Evolutionary conservation across 169 alveolate genomes (phyloP), one percentile per base, ranked within the genome.

Genomic region (Neospora caninum): DNA sequence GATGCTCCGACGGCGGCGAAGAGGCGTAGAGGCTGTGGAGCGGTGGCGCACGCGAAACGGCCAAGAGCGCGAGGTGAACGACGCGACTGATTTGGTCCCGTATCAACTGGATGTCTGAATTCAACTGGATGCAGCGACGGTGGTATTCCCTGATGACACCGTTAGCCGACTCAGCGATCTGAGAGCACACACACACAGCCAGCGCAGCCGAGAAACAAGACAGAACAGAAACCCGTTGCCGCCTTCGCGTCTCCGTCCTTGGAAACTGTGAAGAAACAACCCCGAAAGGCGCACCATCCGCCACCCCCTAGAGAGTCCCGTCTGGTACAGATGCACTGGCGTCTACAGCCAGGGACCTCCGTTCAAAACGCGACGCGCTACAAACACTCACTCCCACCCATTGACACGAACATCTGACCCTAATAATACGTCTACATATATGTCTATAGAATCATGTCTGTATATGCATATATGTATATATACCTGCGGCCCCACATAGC

Each of bases 121-220:
- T 92, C 89, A 92, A 88, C n/a, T 64, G 83, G n/a, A 92, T 34
- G 69, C 95, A 92, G 42, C 88, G 88, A 18, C 84, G 92, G 82
- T 92, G 95, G 69, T 92, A 92, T 36, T 49, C 80, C 41, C n/a
- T 64, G 42, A 92, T 39, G 36, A 86, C 69, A 29, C 91, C 49
- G 41, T 86, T 42, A 34, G 92, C 64, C 9, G 95, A 42, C n/a
- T 54, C 53, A 13, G 89, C 43, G 16, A 92, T 67, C 95, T 92
- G 87, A 18, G 43, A 16, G 42, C 42, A n/a, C 49, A 27, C 73
- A 64, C 16, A 64, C 4, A 64, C 73, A 64, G n/a, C 25, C 4
- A 9, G 31, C n/a, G 7, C 34, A 10, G 73, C 16, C 34, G 34
- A 13, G n/a, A 27, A 16, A 64, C 73, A 29, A 1, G 73, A 7